Base-by-base conservation (phyloP, 23 red algal genomes). In the Gracilaria gracilis region DNA sequence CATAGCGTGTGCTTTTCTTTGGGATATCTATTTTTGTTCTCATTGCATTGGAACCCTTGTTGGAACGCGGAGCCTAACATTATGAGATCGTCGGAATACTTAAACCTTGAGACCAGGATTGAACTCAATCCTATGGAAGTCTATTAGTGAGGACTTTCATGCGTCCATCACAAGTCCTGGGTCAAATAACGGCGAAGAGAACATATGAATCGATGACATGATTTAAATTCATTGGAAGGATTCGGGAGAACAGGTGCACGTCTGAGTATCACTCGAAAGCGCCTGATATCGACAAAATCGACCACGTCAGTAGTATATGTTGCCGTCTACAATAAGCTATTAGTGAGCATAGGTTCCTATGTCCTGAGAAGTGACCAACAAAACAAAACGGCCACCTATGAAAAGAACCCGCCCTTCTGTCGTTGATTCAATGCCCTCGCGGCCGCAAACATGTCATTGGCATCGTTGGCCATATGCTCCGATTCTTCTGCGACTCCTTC, bases 381-480 rank as follows among this genome's bases (percentile, higher is more conserved):
- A 73, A 5, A 23, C 23, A n/a, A 40, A 40, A 81, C 5, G 7
- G 4, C 24, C 6, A 32, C 28, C 47, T 67, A 87, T 67, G 71
- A 78, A 67, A 89, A 89, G 48, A 67, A 58, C 15, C 85, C 85
- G 28, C 74, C 53, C 44, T 89, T 55, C 25, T 89, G 62, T 46
- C 71, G 67, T 77, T 89, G 85, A 54, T 67, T 58, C 51, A 89
- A 36, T 38, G 85, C 85, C 21, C 71, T 58, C 21, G 67, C 85
- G 8, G 85, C 85, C 4, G 85, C 50, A 38, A 89, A 28, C 85
- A 89, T 89, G 48, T 89, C 85, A n/a, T 71, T 71, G 4, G 85
- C 85, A 61, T 89, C 85, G 13, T 89, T 79, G 11, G 85, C 72
- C 85, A 89, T 89, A 14, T 64, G 48, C 31, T 89, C 85, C 31